These are phyloP conservation scores for Eutrema salsugineum DNA, from an alignment of 441 rosid species.

Conservation along the genomic window DNA sequence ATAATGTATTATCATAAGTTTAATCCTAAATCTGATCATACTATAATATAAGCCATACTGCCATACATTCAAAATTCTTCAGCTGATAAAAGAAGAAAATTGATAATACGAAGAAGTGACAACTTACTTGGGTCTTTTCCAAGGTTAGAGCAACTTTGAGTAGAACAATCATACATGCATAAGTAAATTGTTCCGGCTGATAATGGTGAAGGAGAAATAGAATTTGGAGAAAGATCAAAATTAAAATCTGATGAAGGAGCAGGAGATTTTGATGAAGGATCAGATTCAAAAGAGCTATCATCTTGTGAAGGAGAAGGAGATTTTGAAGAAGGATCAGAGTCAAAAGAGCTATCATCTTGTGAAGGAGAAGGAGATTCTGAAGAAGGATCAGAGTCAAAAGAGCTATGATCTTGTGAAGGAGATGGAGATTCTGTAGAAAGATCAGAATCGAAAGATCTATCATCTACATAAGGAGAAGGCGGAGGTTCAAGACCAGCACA, in stretches of 20 bases:
- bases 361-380: neutral
- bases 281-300: neutral
- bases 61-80: neutral
- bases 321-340: neutral
- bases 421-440: neutral
- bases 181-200: fast-evolving
- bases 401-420: neutral
- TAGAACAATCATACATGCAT: neutral
- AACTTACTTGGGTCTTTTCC: neutral
- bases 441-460: neutral
- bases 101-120: neutral
- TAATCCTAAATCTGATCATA: neutral
- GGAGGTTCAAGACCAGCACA: neutral
- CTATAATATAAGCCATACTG: too few relatives aligned
- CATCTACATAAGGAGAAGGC: neutral
- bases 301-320: neutral
- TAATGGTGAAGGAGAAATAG: neutral
- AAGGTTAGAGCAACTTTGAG: neutral
- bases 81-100: too few relatives aligned
- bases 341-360: neutral
- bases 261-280: neutral
- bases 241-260: neutral
- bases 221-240: neutral
- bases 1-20: neutral
- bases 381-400: too few relatives aligned